Base-by-base conservation (phyloP, 345 rosid genomes). In the Eucalyptus decipiens region DNA sequence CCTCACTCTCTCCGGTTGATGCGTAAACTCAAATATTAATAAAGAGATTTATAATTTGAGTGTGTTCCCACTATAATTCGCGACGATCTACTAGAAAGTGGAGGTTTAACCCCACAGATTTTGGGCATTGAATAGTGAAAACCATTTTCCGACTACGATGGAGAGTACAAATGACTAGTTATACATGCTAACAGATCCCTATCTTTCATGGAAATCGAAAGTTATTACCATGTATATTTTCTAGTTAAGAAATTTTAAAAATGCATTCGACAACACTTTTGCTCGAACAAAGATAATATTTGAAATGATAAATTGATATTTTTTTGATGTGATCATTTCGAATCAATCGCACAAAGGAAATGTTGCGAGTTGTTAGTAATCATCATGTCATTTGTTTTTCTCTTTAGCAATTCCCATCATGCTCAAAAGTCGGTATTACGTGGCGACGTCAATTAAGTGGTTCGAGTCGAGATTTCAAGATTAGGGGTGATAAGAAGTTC, bases 201-300 rank as follows among this genome's bases (percentile, higher is more conserved):
- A 28, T 28, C n/a, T 30, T 28, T 6, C 4, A 0, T 60, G n/a
- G 67, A 28, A 60, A 60, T 1, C 7, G 0, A 60, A 60, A 12
- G 8, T 28, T 60, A 28, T 60, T 60, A 60, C 1, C 17, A 1
- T 60, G 18, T 62, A 14, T 62, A 13, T 9, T 62, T 13, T 62
- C 34, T 62, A 62, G 4, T 30, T 62, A 62, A 30, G 18, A 28
- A 62, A 30, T 62, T 28, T 60, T 12, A 6, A 58, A 26, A 26
- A 26, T 26, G n/a, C 67, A 26, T 58, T 58, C 7, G 16, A 60
- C 69, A 28, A 62, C 9, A 4, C 18, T 30, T 12, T 12, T 30
- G 32, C n/a, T 62, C 3, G 2, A 13, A 6, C 5, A 28, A 28
- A 14, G 17, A 62, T 0, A 62, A 30, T 60, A 62, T 62, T 62